Conservation (phyloP, 1,139 yeast genomes). For the Pichia sp. region DNA sequence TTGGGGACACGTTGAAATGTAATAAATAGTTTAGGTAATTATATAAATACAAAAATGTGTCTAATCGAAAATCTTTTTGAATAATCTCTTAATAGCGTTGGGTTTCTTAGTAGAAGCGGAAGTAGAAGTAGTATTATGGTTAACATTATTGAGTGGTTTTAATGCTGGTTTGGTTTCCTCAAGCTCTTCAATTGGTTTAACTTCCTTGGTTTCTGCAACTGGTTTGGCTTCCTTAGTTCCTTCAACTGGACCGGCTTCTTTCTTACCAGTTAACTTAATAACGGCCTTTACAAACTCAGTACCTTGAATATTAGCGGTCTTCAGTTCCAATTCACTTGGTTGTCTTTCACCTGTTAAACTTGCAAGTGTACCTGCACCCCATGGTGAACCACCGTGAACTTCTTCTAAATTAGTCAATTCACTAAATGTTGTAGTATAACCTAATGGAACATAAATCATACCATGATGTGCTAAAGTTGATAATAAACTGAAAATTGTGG, state of each 20-base stretch:
- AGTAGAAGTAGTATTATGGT: too few species aligned
- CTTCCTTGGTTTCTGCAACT: background rate
- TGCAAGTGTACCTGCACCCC: slow-evolving; percentile 48
- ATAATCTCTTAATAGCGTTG: slow-evolving; percentile 8
- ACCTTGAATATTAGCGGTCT: slow-evolving; percentile 40
- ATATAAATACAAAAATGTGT: background rate
- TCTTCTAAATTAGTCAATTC: slow-evolving; percentile 34
- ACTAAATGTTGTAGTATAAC: slow-evolving; percentile 36
- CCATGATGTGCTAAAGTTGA: slow-evolving; percentile 45
- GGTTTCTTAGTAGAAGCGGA: slow-evolving; percentile 2
- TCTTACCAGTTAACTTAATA: slow-evolving; percentile 13
- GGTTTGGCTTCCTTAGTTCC: background rate
- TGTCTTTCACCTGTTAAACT: slow-evolving; percentile 44
- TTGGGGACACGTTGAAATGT: too few species aligned
- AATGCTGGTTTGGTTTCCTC: background rate
- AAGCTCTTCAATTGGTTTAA: background rate
- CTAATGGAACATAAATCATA: slow-evolving; percentile 44
- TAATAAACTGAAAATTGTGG: slow-evolving; percentile 35
- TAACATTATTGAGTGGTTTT: too few species aligned
- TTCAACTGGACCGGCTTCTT: background rate
- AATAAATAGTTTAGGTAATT: background rate
- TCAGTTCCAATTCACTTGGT: slow-evolving; percentile 36
- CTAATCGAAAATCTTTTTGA: slow-evolving; percentile 8
- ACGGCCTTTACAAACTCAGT: slow-evolving; percentile 35
- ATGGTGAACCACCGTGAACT: slow-evolving; percentile 43